Evolutionary conservation across 306 rosid genomes (phyloP), one percentile per base, ranked within the genome.

Genomic region (Astragalus glycyphyllos): DNA sequence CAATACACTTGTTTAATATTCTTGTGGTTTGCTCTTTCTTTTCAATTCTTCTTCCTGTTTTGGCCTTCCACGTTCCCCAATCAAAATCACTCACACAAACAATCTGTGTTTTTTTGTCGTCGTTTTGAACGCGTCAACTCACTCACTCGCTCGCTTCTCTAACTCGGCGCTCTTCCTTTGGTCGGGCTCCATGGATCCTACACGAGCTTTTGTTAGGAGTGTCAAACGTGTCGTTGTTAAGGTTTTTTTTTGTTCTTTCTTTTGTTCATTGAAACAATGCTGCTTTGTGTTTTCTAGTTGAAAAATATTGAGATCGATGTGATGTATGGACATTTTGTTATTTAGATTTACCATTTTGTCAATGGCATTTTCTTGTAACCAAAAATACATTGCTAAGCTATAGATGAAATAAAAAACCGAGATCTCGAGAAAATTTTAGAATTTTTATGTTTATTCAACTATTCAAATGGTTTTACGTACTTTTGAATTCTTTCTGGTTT

Each of bases 141-240:
- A 40, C 45, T 40, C 3, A 40, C 45, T 40, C 45, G 2, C 51
- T 44, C 58, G 11, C 35, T 55, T 8, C 32, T 42, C 56, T 5
- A 12, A 58, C 48, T 41, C 45, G 6, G 45, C 34, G 59, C 12
- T 64, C 42, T 55, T 44, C 62, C 16, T 26, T 51, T 16, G 3
- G 54, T 23, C 42, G 23, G 29, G 34, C 55, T 16, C 71, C 73
- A 78, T 75, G 79, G 82, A 86, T 86, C 85, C 80, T 9, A 72
- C 82, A 45, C 79, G 87, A 63, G 78, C 71, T 42, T 86, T 83
- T 29, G 76, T 80, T 16, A 86, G 10, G 60, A 46, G 34, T 44
- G 77, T 78, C n/a, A 86, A 32, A 51, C 90, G 90, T 38, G 67
- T 86, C 15, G 78, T 86, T 2, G 74, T 86, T n/a, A 86, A 86